Conservation (phyloP, 495 filamentous ascomycete species). For the Tuber borchii region DNA sequence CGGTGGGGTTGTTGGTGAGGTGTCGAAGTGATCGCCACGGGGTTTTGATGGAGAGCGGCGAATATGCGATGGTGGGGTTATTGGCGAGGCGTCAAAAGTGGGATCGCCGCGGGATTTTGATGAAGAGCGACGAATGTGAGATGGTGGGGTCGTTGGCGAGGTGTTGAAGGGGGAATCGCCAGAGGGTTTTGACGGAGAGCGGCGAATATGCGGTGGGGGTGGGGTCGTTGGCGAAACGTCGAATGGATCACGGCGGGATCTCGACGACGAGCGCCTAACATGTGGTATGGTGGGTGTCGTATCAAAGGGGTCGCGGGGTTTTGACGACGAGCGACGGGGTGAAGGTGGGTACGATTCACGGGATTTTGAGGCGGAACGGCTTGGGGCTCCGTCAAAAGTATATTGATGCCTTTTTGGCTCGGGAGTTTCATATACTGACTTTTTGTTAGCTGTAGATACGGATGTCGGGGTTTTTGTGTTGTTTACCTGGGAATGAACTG, state of each 20-base stretch:
- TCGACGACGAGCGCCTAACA: not conserved
- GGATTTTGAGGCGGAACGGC: not conserved
- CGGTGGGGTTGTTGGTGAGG: not conserved
- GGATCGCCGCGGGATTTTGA: not conserved
- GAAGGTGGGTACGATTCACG: not conserved
- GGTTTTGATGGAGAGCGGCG: not conserved
- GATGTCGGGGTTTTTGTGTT: not conserved
- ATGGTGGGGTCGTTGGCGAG: not conserved
- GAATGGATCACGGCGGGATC: not conserved
- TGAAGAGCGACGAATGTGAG: not conserved
- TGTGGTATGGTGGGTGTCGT: not conserved
- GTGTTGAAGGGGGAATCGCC: not conserved
- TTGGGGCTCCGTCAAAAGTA: not conserved
- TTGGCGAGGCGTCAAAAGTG: not conserved
- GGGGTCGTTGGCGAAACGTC: not conserved
- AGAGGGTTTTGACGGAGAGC: not conserved
- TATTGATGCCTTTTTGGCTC: not conserved
- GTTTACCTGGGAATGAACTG: not conserved
- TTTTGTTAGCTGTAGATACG: not conserved
- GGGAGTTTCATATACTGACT: not conserved
- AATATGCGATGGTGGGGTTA: not conserved
- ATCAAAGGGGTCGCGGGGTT: not conserved
- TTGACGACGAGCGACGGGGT: not conserved
- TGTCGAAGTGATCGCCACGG: not conserved
- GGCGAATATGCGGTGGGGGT: not conserved